Evolutionary conservation across 345 rosid species (phyloP), one percentile per base, ranked within the genome.

Genomic region (Lepidium aucheri): DNA sequence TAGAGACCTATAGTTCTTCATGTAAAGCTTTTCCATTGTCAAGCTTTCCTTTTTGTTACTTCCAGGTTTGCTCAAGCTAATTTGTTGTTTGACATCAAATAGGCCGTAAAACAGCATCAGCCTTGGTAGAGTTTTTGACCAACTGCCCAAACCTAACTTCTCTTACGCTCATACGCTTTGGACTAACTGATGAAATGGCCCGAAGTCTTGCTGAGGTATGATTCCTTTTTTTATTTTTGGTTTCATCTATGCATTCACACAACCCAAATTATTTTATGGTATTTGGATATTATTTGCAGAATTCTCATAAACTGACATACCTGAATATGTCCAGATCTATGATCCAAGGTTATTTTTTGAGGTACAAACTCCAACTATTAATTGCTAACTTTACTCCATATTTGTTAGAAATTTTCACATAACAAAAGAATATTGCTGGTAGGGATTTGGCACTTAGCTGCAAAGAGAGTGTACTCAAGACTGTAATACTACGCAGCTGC

Each of bases 401-500:
- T 30, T 8, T 32, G 35, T 28, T 35, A 35, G 20, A 41, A 59
- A 50, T n/a, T 28, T 43, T 50, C 28, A 3, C 44, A 36, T 55
- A 18, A 32, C 12, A 18, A 54, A 42, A 10, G 36, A 55, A 18
- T 36, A 12, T 12, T 20, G 7, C 38, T 56, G 15, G 28, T 73
- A 87, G 94, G 83, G 82, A 85, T 62, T 81, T 91, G 74, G 94
- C 88, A 69, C 62, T 74, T 56, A 62, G 73, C 36, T 16, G 75
- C 16, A 83, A 83, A 39, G 94, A 86, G 51, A 78, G 63, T 65
- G 74, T 70, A 63, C 78, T 91, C 68, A 83, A 91, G 80, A 83
- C 85, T 74, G 54, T 91, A 65, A 83, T 88, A 78, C 74, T 91
- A 53, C 80, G 95, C 59, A 90, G 86, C 76, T 86, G 96, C 81